phyloP scores from a whole-genome alignment of 176 grass and related monocot genomes.

The Miscanthus lutarioriparius region DNA sequence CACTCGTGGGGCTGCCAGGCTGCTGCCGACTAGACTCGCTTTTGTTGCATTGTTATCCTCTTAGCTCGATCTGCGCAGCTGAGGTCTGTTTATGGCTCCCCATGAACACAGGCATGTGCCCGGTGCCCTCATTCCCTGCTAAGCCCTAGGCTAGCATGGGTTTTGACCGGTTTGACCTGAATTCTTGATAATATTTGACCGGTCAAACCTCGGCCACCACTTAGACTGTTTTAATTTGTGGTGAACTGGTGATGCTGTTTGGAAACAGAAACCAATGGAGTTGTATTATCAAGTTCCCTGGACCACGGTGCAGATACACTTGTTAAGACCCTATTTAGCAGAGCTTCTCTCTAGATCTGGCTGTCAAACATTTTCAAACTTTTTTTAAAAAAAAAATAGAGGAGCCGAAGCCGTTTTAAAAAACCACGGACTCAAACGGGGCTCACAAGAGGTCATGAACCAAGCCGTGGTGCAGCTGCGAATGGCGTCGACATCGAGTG shows the following conservation, averaged over 20 bases:
- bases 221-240: too few relatives aligned
- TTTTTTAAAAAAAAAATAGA: too few relatives aligned
- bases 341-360: too few relatives aligned
- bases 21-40: background rate
- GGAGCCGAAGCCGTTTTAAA: too few relatives aligned
- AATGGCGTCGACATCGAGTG: background rate
- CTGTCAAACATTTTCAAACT: too few relatives aligned
- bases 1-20: background rate
- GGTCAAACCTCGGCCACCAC: slow-evolving; percentile 35
- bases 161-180: slow-evolving; percentile 32
- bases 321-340: too few relatives aligned
- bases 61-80: slow-evolving; percentile 31
- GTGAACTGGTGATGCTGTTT: background rate
- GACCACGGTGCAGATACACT: slow-evolving; percentile 12
- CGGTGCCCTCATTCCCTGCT: slow-evolving; percentile 8
- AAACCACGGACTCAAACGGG: too few relatives aligned
- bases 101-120: slow-evolving; percentile 25
- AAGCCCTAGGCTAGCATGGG: background rate
- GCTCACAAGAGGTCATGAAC: too few relatives aligned
- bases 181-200: slow-evolving; percentile 8
- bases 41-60: slow-evolving; percentile 31
- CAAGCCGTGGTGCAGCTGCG: too few relatives aligned
- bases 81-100: slow-evolving; percentile 23
- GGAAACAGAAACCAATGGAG: slow-evolving; percentile 4
- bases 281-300: background rate